Evolutionary conservation across 2,329 filamentous ascomycete genomes (phyloP), one percentile per base, ranked within the genome.

Genomic region (Colletotrichum liriopes): DNA sequence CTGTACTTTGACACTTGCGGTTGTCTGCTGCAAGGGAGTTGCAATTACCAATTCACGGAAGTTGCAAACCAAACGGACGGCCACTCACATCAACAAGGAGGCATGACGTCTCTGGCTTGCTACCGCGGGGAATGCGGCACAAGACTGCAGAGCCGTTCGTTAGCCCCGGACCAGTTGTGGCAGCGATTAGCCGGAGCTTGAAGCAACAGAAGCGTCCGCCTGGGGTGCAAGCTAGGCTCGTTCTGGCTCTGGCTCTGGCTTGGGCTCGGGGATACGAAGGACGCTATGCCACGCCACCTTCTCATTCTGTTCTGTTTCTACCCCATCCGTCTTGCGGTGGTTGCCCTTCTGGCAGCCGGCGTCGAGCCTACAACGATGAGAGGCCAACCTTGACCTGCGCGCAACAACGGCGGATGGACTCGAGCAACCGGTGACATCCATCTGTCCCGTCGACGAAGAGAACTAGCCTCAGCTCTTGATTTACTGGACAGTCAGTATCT

Each of bases 51-150:
- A 23, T 51, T 54, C 43, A 52, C 18, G 29, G 59, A 37, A 59
- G 60, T 35, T 45, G 26, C 39, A 26, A 49, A 18, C 20, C 20
- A 23, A 18, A 16, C 7, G 14, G n/a, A 43, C 56, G n/a, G 16
- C 52, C 37, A 54, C 18, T 43, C 52, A 39, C 26, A 54, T 39
- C 26, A 39, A 45, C 37, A 47, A 29, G 45, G 16, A 49, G n/a
- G 18, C 52, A 51, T 61, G 54, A 60, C 39, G 70, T 72, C n/a
- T 26, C 65, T 55, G 66, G 47, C 39, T 43, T 49, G 59, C 66
- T 14, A 20, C 45, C 43, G 43, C 45, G 49, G 64, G 11, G 29
- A 70, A 65, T 29, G 59, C 65, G 45, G 69, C 54, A 45, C 35
- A 35, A 39, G 9, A n/a, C 54, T 49, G 37, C 59, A 45, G 23